phyloP scores from a whole-genome alignment of 1,284 basidiomycete species.

The Cryptococcus floricola region DNA sequence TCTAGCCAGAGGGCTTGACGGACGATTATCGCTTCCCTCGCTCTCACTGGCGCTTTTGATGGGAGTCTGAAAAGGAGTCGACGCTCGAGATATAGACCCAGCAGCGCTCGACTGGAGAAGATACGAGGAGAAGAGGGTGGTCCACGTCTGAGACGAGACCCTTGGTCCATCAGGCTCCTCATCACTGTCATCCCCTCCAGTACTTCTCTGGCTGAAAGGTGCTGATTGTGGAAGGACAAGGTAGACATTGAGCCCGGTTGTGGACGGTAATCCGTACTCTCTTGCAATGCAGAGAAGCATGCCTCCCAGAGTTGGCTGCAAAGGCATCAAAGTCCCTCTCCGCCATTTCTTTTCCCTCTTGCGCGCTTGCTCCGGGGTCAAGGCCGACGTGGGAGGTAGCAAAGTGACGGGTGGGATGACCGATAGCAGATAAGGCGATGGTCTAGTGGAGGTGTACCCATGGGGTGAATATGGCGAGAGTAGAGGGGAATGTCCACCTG shows the following conservation, averaged over 20 bases:
- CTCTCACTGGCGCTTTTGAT: constrained; percentile 6
- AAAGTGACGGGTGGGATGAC: constrained; percentile 40
- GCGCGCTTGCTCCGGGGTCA: constrained; percentile 6
- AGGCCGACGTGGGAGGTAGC: constrained; percentile 7
- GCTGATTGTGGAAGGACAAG: constrained; percentile 17
- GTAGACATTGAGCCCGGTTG: constrained; percentile 40
- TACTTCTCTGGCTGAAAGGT: neutral
- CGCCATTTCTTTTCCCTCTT: constrained; percentile 31
- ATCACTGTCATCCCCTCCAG: constrained; percentile 1
- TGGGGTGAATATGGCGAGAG: neutral
- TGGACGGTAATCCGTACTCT: constrained; percentile 46
- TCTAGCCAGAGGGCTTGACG: neutral
- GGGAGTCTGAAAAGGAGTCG: constrained; percentile 26
- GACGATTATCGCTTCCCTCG: neutral
- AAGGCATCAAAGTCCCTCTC: constrained; percentile 39
- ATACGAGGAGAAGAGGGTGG: constrained; percentile 30
- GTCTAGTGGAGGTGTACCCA: neutral
- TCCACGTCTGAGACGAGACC: constrained; percentile 36
- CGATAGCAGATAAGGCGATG: constrained; percentile 30
- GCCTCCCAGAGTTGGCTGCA: constrained; percentile 40
- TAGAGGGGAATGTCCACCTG: constrained; percentile 10
- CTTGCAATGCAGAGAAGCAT: constrained; percentile 46
- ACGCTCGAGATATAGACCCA: constrained; percentile 11
- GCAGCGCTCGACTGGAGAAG: constrained; percentile 3
- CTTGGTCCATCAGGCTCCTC: constrained; percentile 32